Base-by-base conservation (phyloP, 1,284 basidiomycete species). In the Melampsora americana region DNA sequence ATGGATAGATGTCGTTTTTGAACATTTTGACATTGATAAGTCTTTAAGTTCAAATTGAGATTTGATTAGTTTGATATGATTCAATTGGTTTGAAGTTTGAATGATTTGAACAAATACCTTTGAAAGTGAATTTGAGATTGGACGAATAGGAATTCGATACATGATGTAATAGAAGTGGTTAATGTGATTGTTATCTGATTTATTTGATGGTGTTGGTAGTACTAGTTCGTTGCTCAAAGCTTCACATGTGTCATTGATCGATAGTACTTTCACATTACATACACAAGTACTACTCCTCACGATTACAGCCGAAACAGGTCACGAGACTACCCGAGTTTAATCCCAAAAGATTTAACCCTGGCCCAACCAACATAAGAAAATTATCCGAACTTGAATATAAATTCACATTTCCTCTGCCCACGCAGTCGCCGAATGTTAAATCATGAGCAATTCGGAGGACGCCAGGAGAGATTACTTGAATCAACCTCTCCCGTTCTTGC, bases 1-100 rank as follows among this genome's bases (percentile, higher is more conserved):
- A 99, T 95, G 65, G 93, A 96, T 81, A 99, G 89, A 85, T 90
- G 92, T 81, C 95, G 92, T 86, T 87, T 92, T 88, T 95, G 93
- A 44, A 65, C 28, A 28, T 46, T 44, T 4, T 64, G 60, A 35
- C 65, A 53, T 12, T 53, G 50, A 14, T 20, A 53, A 26, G 50
- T 14, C 50, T 53, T 6, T 9, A 53, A 26, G 50, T 14, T 26
- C 7, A 14, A 53, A 53, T 53, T 18, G 7, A 14, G 18, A n/a
- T n/a, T 53, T 35, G 9, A 35, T 35, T 3, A 35, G 35, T 35
- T 35, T 4, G 3, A 35, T 35, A 35, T 35, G 9, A 35, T 4
- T 35, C 35, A 35, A 35, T 35, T 9, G 9, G 9, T 35, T 35
- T 35, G 5, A 35, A 35, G 3, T 35, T 35, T 35, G 35, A 53